Conservation (phyloP, 257 asterid genomes). For the Primulina huaijiensis region DNA sequence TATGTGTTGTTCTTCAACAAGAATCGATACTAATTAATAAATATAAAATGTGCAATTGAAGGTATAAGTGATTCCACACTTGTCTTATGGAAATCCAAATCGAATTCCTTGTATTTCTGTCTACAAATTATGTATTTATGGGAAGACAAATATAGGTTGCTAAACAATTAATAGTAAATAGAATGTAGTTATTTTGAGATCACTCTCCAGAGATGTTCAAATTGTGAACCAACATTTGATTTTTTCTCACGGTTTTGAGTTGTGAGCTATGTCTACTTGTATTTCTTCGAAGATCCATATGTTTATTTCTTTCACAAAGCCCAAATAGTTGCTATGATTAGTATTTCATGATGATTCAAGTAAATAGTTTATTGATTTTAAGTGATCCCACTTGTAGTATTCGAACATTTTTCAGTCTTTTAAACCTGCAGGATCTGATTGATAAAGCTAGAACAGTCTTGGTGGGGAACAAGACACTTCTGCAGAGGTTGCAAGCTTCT, state of each 20-base stretch:
- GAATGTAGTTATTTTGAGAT: not conserved
- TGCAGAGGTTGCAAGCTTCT: conserved; percentile 73
- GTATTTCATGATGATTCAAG: not conserved
- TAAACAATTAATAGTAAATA: no score
- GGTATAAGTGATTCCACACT: not conserved
- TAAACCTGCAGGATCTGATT: conserved; percentile 67
- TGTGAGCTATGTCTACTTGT: not conserved
- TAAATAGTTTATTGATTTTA: conserved; percentile 3
- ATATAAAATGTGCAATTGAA: no score
- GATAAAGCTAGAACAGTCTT: conserved; percentile 78
- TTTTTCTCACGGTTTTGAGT: not conserved
- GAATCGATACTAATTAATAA: not conserved
- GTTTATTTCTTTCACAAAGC: no score
- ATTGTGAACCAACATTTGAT: not conserved
- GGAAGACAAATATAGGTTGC: no score
- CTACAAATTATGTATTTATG: not conserved
- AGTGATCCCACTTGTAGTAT: conserved; percentile 1
- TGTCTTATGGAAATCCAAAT: not conserved
- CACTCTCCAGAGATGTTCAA: not conserved
- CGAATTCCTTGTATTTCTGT: not conserved
- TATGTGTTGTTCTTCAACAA: not conserved
- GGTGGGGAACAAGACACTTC: conserved; percentile 70
- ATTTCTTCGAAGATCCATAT: not conserved
- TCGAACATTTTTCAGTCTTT: not conserved
- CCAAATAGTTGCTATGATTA: conserved; percentile 4